Evolutionary conservation across 73 alveolate species (phyloP).

Genomic region (Paramecium sonneborni): DNA sequence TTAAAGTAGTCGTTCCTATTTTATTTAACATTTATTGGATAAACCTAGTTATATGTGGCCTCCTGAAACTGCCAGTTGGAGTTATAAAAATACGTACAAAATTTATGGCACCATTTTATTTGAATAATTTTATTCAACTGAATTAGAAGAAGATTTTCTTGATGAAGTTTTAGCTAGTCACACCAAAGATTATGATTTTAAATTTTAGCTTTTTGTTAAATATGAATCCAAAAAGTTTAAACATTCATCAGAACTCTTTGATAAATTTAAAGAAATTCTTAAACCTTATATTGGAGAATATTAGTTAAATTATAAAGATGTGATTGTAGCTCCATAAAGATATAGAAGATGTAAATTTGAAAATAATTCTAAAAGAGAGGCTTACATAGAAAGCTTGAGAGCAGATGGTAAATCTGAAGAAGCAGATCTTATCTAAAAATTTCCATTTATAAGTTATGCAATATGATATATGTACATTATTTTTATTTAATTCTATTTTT

Average conservation of each 20-base stretch:
- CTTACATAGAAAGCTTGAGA: neutral
- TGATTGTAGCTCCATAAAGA: neutral
- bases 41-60: conserved; percentile 71
- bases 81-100: conserved; percentile 53
- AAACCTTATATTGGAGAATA: neutral
- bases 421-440: neutral
- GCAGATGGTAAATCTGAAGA: neutral
- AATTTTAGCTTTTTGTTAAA: neutral
- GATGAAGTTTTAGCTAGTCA: conserved; percentile 9
- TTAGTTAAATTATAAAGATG: neutral
- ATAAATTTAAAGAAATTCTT: neutral
- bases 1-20: conserved; percentile 32
- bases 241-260: neutral
- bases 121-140: conserved; percentile 36
- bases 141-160: conserved; percentile 26
- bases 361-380: neutral
- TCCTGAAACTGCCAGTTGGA: conserved; percentile 67
- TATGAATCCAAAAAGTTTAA: conserved; percentile 11
- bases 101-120: conserved; percentile 14
- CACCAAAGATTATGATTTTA: neutral
- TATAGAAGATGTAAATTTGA: neutral
- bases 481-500: neutral
- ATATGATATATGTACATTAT: neutral
- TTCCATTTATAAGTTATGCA: neutral
- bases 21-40: conserved; percentile 51